These are phyloP conservation scores for Xylariaceae sp. DNA, from an alignment of 2,329 filamentous ascomycete genomes.

Conservation along the genomic window DNA sequence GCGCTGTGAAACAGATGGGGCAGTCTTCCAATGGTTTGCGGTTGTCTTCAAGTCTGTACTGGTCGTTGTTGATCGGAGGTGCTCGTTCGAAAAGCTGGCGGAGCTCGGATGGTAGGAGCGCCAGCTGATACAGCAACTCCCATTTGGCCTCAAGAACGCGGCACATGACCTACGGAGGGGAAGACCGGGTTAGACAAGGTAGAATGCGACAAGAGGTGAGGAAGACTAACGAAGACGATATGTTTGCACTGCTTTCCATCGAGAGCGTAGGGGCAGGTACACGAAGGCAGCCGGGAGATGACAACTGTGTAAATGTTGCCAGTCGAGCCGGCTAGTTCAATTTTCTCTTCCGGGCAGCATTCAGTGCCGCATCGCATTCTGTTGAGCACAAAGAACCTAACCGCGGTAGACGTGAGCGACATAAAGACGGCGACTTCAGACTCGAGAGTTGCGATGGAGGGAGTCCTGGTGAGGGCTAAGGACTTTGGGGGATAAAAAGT, in stretches of 20 bases:
- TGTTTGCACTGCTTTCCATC: slow-evolving; percentile 61
- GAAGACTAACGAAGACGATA: slow-evolving; percentile 46
- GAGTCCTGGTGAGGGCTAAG: too few relatives aligned
- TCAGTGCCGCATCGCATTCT: slow-evolving; percentile 34
- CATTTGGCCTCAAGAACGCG: slow-evolving; percentile 53
- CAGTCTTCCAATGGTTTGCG: slow-evolving; percentile 50
- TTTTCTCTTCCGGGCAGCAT: slow-evolving; percentile 43
- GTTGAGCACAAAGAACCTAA: slow-evolving; percentile 42
- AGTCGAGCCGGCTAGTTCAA: slow-evolving; percentile 58
- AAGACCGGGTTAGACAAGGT: not conserved
- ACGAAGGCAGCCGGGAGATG: slow-evolving; percentile 46
- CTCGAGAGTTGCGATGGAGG: too few relatives aligned
- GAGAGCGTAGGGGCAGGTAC: slow-evolving; percentile 50
- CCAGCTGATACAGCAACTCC: slow-evolving; percentile 56
- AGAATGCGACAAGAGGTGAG: too few relatives aligned
- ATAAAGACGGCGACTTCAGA: not conserved
- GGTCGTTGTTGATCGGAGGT: slow-evolving; percentile 37
- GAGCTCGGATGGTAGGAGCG: slow-evolving; percentile 55
- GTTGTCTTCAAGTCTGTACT: slow-evolving; percentile 9
- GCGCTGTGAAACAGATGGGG: slow-evolving; percentile 51
- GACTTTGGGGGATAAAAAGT: not conserved
- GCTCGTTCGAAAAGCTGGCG: slow-evolving; percentile 50
- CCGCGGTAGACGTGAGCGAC: not conserved
- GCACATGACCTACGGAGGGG: slow-evolving; percentile 42
- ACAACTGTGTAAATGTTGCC: slow-evolving; percentile 59